Evolutionary conservation across 352 stramenopile genomes (phyloP).

Genomic region (Pythium utonaiense): DNA sequence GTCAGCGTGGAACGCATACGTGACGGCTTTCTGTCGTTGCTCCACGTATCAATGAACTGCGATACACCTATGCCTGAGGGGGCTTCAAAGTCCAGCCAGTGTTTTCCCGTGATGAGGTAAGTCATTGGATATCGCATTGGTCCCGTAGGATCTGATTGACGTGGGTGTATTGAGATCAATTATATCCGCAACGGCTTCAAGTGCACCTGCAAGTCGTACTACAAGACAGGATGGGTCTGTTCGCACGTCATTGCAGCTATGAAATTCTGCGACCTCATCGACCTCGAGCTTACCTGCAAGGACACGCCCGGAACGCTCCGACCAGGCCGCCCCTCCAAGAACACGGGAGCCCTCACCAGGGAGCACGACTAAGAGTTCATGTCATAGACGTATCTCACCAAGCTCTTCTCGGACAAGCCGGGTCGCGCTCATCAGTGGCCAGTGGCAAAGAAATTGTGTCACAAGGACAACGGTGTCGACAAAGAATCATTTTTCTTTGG

Average conservation of each 20-base stretch:
- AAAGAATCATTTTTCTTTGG: background rate
- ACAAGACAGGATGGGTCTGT: background rate
- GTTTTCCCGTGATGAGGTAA: background rate
- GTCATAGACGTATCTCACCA: background rate
- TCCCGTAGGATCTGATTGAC: background rate
- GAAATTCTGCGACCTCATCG: background rate
- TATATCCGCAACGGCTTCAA: background rate
- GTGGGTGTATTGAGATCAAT: background rate
- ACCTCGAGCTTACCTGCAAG: background rate
- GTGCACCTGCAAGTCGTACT: constrained; percentile 9
- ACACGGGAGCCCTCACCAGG: background rate
- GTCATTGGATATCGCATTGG: background rate
- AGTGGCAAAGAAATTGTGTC: background rate
- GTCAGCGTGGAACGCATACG: background rate
- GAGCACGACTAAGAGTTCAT: background rate
- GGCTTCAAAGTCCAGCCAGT: background rate
- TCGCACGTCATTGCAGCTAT: constrained; percentile 3
- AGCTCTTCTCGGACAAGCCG: background rate
- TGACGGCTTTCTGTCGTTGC: background rate
- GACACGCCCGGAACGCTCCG: background rate
- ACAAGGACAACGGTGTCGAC: background rate
- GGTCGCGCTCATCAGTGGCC: background rate
- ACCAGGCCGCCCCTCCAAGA: background rate
- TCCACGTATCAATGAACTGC: background rate
- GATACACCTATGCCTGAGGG: background rate